Conservation (phyloP, 1,139 yeast species). For the Yamadazyma aaseri region DNA sequence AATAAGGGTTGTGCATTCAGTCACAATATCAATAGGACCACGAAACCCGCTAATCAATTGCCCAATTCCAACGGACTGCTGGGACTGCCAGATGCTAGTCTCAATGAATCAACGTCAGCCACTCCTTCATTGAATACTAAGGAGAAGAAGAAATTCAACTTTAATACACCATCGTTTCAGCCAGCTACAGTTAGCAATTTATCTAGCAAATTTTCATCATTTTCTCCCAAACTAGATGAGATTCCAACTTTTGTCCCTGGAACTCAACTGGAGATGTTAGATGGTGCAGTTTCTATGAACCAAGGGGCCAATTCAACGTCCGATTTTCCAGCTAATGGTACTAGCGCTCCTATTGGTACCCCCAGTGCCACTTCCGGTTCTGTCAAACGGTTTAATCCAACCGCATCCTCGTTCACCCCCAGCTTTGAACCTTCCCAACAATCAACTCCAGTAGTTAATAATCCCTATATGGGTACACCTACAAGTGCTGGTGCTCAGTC, state of each 20-base stretch:
- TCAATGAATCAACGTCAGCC: constrained; percentile 4
- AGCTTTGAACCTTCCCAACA: constrained; percentile 11
- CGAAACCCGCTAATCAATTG: constrained; percentile 3
- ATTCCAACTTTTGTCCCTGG: constrained; percentile 59
- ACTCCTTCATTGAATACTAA: constrained; percentile 8
- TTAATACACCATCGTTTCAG: constrained; percentile 66
- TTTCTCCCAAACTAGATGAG: constrained; percentile 56
- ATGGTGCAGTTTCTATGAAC: neutral
- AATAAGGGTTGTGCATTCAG: constrained; percentile 87
- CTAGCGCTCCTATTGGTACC: constrained; percentile 1
- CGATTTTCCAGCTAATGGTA: constrained; percentile 7
- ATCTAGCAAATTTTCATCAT: constrained; percentile 42
- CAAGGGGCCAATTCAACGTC: neutral
- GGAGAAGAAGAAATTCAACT: constrained; percentile 43
- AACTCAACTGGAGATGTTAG: constrained; percentile 9
- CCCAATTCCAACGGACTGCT: constrained; percentile 1
- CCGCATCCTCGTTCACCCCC: constrained; percentile 38
- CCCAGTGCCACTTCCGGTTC: neutral
- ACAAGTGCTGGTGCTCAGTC: constrained; percentile 9
- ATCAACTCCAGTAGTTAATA: constrained; percentile 3
- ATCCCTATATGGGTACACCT: constrained; percentile 10
- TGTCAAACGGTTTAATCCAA: constrained; percentile 30
- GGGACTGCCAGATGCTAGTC: neutral
- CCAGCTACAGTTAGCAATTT: constrained; percentile 34
- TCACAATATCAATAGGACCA: constrained; percentile 32